Base-by-base conservation (phyloP, 176 grass and related monocot genomes). In the Otatea glauca region DNA sequence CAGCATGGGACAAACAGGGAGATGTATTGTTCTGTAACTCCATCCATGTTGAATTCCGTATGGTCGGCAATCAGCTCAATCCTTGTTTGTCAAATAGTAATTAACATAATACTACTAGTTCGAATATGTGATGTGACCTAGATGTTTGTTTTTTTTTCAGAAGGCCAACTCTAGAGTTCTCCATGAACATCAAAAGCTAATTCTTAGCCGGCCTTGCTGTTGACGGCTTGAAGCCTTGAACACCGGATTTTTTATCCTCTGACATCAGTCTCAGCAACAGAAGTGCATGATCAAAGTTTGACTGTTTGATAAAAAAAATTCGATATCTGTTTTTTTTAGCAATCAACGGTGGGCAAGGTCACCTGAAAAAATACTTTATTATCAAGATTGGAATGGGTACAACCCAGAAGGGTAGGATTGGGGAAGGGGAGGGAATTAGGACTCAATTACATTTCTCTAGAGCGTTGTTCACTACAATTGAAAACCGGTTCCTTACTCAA, bases 71-170 rank as follows among this genome's bases (percentile, higher is more conserved):
- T 27, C 11, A 11, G 3, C 27, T 29, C 16, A 9, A 67, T 35
- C 17, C 13, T 3, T 53, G 5, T n/a, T 23, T 37, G 43, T 50
- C 42, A 79, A 45, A 37, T 15, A 6, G 23, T 13, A 62, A 5
- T 14, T 66, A 34, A 2, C 20, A 79, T n/a, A 68, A 54, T 10
- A 55, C 13, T n/a, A n/a, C 21, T 12, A 18, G 64, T 69, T 42
- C 55, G 34, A 81, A 68, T 17, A 11, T 69, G 6, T 18, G 78
- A 69, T 55, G 64, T 68, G 78, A 55, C 78, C 6, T 3, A 6
- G 15, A 78, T 9, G 3, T 41, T 16, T 29, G 29, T 29, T 18
- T 54, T 17, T 9, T 16, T 35, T 24, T 6, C 35, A 15, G 54
- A 8, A 55, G 37, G 21, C 35, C 29, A 23, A 6, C 20, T 43